Evolutionary conservation across 805 yeast species (phyloP).

Genomic region (Candida ortonii): DNA sequence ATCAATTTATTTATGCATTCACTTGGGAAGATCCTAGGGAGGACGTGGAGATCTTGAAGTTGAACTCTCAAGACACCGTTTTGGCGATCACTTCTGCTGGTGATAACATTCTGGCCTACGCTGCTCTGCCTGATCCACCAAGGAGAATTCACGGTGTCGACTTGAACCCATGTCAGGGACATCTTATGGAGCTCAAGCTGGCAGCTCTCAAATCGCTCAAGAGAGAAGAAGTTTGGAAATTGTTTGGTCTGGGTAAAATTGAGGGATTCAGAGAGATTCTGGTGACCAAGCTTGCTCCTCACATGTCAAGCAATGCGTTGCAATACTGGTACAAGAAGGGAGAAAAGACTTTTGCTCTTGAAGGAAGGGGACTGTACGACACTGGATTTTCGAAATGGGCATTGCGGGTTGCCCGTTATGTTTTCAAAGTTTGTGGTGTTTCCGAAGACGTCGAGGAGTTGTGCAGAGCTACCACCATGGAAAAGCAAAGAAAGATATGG

Average conservation of each 20-base stretch:
- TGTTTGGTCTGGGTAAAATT: slow-evolving; percentile 74
- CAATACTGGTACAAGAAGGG: slow-evolving; percentile 78
- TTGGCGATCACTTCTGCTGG: slow-evolving; percentile 86
- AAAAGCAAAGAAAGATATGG: slow-evolving; percentile 68
- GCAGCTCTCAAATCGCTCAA: slow-evolving; percentile 61
- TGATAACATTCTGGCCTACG: slow-evolving; percentile 74
- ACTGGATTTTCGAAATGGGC: slow-evolving; percentile 91
- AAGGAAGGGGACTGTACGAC: slow-evolving; percentile 66
- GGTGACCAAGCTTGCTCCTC: slow-evolving; percentile 56
- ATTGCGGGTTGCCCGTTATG: slow-evolving; percentile 57
- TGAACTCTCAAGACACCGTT: slow-evolving; percentile 64
- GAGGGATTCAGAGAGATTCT: slow-evolving; percentile 51
- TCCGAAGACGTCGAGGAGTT: slow-evolving; percentile 49
- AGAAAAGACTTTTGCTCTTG: slow-evolving; percentile 48
- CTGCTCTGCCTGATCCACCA: slow-evolving; percentile 69
- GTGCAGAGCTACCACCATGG: slow-evolving; percentile 54
- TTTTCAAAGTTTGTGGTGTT: slow-evolving; percentile 58
- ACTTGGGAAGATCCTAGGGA: slow-evolving; percentile 92
- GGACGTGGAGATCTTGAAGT: slow-evolving; percentile 63
- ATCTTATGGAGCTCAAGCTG: slow-evolving; percentile 71
- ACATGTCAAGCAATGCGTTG: slow-evolving; percentile 74
- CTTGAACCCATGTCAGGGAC: slow-evolving; percentile 79
- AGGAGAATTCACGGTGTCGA: slow-evolving; percentile 80
- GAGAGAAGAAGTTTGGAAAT: slow-evolving; percentile 63
- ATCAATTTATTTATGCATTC: slow-evolving; percentile 82